phyloP scores from a whole-genome alignment of 2,329 filamentous ascomycete species.

The Cadophora sp. region DNA sequence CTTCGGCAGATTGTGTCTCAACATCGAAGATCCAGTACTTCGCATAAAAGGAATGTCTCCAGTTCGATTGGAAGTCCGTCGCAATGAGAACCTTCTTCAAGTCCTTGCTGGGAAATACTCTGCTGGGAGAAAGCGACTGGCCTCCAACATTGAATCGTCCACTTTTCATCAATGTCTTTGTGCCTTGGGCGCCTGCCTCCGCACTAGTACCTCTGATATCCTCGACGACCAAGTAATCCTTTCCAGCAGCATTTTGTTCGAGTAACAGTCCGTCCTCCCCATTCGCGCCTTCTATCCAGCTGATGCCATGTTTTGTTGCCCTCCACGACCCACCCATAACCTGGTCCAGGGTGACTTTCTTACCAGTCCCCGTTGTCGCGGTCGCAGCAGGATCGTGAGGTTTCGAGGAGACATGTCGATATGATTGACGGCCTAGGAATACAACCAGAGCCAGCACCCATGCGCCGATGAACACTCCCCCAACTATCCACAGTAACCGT shows the following conservation, averaged over 20 bases:
- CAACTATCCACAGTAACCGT: conserved; percentile 61
- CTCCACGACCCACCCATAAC: conserved; percentile 71
- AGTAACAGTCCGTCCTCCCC: conserved; percentile 87
- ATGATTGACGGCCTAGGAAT: conserved; percentile 70
- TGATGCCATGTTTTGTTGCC: conserved; percentile 68
- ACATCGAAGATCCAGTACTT: conserved; percentile 95
- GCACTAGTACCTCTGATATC: conserved; percentile 72
- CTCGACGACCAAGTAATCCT: conserved; percentile 84
- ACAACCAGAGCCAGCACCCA: conserved; percentile 74
- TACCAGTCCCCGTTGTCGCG: conserved; percentile 66
- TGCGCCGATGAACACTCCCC: conserved; percentile 65
- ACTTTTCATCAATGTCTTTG: conserved; percentile 78
- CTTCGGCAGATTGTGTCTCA: conserved; percentile 75
- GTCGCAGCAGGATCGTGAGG: conserved; percentile 74
- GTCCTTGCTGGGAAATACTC: conserved; percentile 79
- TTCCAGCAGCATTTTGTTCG: conserved; percentile 67
- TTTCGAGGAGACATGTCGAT: conserved; percentile 68
- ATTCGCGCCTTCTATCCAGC: conserved; percentile 77
- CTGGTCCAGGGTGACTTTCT: conserved; percentile 76
- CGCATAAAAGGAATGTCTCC: conserved; percentile 88
- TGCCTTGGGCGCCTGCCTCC: conserved; percentile 52
- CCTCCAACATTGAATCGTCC: conserved; percentile 66
- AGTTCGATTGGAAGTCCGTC: conserved; percentile 76
- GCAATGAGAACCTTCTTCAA: conserved; percentile 86
- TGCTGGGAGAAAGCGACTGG: conserved; percentile 60